phyloP scores from a whole-genome alignment of 805 yeast species.

The Scheffersomyces ergatensis region DNA sequence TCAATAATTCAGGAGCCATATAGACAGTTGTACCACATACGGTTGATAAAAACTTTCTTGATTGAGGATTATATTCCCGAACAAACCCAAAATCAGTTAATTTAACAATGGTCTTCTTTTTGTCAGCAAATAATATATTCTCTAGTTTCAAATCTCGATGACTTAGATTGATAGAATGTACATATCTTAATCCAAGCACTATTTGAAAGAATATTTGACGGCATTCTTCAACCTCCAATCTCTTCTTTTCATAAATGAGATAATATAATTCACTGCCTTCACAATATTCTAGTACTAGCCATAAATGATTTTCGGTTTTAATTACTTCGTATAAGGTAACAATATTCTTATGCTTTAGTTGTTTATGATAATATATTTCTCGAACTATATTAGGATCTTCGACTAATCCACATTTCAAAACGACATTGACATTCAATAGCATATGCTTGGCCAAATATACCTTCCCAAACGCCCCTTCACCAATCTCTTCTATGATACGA shows the following conservation, averaged over 20 bases:
- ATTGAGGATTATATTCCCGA: constrained; percentile 55
- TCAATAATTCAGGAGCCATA: constrained; percentile 92
- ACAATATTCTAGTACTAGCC: constrained; percentile 90
- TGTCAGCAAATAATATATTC: constrained; percentile 59
- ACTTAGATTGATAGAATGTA: constrained; percentile 73
- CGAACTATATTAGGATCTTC: constrained; percentile 84
- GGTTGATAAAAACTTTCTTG: constrained; percentile 62
- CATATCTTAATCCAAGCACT: constrained; percentile 63
- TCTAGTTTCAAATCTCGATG: constrained; percentile 87
- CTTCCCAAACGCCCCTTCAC: constrained; percentile 91
- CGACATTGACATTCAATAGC: constrained; percentile 70
- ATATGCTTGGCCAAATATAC: constrained; percentile 82
- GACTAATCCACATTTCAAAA: constrained; percentile 75
- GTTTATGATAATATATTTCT: constrained; percentile 85
- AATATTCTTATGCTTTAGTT: constrained; percentile 78
- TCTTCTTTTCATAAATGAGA: constrained; percentile 51
- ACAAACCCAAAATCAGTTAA: constrained; percentile 94
- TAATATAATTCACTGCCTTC: constrained; percentile 77
- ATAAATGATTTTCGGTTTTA: constrained; percentile 73
- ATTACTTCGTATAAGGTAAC: constrained; percentile 84
- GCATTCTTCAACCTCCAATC: constrained; percentile 51
- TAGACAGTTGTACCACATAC: constrained; percentile 93
- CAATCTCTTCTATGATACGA: constrained; percentile 67
- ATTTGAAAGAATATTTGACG: constrained; percentile 61
- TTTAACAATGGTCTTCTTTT: constrained; percentile 59